Base-by-base conservation (phyloP, 202 grass and related monocot genomes). In the Setaria italica region DNA sequence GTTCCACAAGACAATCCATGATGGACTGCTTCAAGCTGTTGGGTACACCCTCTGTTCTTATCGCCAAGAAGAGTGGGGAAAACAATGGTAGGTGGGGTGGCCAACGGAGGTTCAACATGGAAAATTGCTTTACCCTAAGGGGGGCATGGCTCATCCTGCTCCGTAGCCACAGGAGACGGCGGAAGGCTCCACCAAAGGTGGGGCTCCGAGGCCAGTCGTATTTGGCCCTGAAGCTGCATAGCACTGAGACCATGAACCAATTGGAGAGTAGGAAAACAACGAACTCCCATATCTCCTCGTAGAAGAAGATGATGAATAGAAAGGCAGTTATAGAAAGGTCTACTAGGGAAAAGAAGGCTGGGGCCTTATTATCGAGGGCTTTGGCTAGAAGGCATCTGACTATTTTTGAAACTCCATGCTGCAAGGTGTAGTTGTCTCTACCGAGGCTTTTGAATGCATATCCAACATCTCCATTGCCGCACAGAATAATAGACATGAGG, bases 201-300 rank as follows among this genome's bases (percentile, higher is more conserved):
- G n/a, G 2, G 9, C 6, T 76, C 0, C 2, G 0, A 2, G 5
- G 47, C 8, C 62, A 21, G 1, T 6, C 1, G 0, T 0, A 11
- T 43, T 37, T 71, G 7, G 65, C n/a, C 1, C 10, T 46, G 62
- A 20, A 45, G 35, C 8, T 8, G 47, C 62, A 67, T 8, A 77
- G 15, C 13, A n/a, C 3, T 0, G 82, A 77, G 3, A 84, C 72
- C 5, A 34, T 57, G 49, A 84, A 34, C 82, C 82, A 84, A 11
- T 84, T 47, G 21, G 82, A 85, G 62, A 68, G 15, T 0, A 67
- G 14, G 50, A 85, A 67, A 4, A 77, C 62, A 1, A 77, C 0
- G 16, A 46, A 47, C 62, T 84, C 82, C 72, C 56, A 84, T 10
- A 65, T 14, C 6, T 84, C 46, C 47, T 75, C 46, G 19, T 84